Base-by-base conservation (phyloP, 2,329 filamentous ascomycete genomes). In the Cladosporium sphaerospermum region DNA sequence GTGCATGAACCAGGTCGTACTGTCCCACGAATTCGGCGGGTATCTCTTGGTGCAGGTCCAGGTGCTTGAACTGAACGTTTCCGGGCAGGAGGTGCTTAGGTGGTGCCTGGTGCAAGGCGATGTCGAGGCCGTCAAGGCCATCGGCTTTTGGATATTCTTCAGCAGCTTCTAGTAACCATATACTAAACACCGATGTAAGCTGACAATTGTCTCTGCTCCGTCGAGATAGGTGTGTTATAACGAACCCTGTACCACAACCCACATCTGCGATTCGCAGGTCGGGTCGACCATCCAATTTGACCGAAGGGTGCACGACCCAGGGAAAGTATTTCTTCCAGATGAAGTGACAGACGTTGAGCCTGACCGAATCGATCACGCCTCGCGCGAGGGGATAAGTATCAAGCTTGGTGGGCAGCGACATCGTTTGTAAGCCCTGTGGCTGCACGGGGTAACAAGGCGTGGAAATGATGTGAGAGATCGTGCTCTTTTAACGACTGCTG, bases 261-360 rank as follows among this genome's bases (percentile, higher is more conserved):
- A 53, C 37, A 11, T 53, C 50, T 18, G 50, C 50, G n/a, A 53
- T 46, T 2, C 50, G 34, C 14, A 53, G 34, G 43, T 53, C 19
- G 4, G 43, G 28, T 9, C 42, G 34, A 8, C 18, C 42, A 10
- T 41, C 33, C 13, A 53, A 28, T 5, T 33, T 28, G n/a, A 51
- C 18, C 18, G 48, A 51, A 14, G 48, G 48, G 32, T 51, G 48
- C 16, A 51, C 48, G n/a, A 51, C 48, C 48, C 48, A 51, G 36
- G 48, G 48, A 7, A 51, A 51, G 13, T 18, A 37, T 19, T 51
- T 51, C 39, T 51, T 51, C 50, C 50, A 53, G 14, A 53, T 53
- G 37, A 53, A 53, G 11, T 53, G 50, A 19, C 42, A 53, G 37
- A 53, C 42, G 34, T 53, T 53, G 7, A 53, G 36, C 14, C 50